Percentiles rank a stretch among this genome's conserved stretches.
phyloP scores from a whole-genome alignment of 306 rosid genomes.

The Begonia fuchsioides region DNA sequence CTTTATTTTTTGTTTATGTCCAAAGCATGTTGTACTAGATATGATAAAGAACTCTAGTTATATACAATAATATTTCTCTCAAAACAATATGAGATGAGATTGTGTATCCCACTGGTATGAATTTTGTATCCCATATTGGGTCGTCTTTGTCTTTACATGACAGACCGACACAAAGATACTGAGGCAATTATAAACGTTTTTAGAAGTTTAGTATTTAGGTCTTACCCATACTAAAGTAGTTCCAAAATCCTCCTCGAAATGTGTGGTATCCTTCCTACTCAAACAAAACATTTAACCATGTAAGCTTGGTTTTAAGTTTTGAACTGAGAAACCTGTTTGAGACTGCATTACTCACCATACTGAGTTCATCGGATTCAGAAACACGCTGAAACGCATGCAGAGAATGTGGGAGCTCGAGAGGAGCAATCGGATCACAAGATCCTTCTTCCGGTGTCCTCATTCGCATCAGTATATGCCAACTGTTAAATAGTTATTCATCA shows the following conservation, averaged over 20 bases:
- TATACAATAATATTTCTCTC: too few relatives aligned
- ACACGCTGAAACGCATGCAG: conserved; percentile 79
- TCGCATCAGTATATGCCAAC: conserved; percentile 97
- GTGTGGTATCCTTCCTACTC: conserved; percentile 78
- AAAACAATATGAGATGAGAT: too few relatives aligned
- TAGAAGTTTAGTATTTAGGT: conserved; percentile 7
- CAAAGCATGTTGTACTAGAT: too few relatives aligned
- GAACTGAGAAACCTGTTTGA: too few relatives aligned
- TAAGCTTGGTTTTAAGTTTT: background rate
- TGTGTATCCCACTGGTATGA: too few relatives aligned
- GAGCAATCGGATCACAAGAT: conserved; percentile 72
- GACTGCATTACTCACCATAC: conserved; percentile 35
- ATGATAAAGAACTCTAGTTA: too few relatives aligned
- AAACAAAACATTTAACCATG: conserved; percentile 11
- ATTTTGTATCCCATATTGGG: too few relatives aligned
- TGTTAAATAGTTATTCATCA: conserved; percentile 19
- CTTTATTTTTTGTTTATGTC: too few relatives aligned
- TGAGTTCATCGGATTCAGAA: conserved; percentile 50
- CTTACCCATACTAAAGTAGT: conserved; percentile 98
- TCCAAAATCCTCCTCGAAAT: conserved; percentile 98
- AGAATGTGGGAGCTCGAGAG: conserved; percentile 90
- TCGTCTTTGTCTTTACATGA: too few relatives aligned
- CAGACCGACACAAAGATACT: too few relatives aligned
- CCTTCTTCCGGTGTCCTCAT: conserved; percentile 73
- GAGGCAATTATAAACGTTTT: conserved; percentile 9